Evolutionary conservation across 139 green algal species (phyloP).

Genomic region (Chlamydomonas schloesseri): DNA sequence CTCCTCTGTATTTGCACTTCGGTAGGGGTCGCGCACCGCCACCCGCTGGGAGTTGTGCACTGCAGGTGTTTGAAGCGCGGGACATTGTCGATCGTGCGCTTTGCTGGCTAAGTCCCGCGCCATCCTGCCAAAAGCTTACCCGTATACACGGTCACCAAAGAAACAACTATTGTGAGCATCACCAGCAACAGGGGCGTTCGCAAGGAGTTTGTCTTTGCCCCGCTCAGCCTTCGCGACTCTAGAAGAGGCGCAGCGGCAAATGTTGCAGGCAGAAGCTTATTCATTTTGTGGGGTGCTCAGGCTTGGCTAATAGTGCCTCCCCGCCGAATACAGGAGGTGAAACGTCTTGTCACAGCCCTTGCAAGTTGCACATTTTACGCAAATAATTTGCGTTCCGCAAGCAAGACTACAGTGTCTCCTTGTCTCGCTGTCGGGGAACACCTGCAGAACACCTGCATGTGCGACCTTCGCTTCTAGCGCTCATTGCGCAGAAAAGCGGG

Average conservation of each 20-base stretch:
- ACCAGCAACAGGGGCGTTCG: neutral
- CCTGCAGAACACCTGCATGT: too few relatives aligned
- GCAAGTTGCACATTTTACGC: too few relatives aligned
- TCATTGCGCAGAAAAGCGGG: too few relatives aligned
- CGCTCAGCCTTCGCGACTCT: neutral
- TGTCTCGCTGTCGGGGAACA: too few relatives aligned
- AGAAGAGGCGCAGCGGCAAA: neutral
- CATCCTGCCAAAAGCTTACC: neutral
- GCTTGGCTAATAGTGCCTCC: too few relatives aligned
- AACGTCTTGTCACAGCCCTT: too few relatives aligned
- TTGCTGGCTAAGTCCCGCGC: neutral
- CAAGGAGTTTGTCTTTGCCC: neutral
- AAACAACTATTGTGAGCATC: neutral
- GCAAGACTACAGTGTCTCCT: too few relatives aligned
- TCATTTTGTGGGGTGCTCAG: neutral
- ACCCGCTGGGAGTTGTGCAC: slow-evolving; percentile 16
- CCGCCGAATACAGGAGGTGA: too few relatives aligned
- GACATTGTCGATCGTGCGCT: neutral
- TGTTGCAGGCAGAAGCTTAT: neutral
- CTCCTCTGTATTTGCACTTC: slow-evolving; percentile 26
- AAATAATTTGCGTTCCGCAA: too few relatives aligned
- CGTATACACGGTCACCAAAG: neutral
- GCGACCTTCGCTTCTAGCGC: too few relatives aligned
- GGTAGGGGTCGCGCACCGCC: neutral
- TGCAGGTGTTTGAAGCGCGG: neutral